Evolutionary conservation across 441 rosid genomes (phyloP).

Genomic region (Adansonia madagascariensis): DNA sequence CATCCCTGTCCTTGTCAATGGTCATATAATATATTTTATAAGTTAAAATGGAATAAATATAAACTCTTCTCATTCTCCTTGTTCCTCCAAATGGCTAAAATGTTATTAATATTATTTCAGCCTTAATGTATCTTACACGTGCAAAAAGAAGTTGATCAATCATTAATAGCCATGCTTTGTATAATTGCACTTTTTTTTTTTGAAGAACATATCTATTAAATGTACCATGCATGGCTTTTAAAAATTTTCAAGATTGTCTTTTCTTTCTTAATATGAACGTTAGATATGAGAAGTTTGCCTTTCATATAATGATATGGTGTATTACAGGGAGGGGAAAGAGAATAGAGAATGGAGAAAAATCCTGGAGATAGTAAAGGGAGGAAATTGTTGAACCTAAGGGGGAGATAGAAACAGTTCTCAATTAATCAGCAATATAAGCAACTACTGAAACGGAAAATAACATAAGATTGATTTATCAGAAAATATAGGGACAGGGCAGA

Average conservation of each 20-base stretch:
- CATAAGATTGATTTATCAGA: neutral
- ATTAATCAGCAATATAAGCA: neutral
- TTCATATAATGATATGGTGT: neutral
- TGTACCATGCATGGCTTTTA: neutral
- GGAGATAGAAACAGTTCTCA: neutral
- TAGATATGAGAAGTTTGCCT: neutral
- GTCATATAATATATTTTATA: neutral
- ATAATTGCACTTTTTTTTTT: neutral
- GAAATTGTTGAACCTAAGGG: neutral
- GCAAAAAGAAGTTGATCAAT: neutral
- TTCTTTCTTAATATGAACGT: neutral
- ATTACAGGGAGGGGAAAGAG: neutral
- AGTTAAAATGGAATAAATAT: neutral
- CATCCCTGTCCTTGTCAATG: neutral
- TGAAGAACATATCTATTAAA: constrained; percentile 1
- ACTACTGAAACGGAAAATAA: neutral
- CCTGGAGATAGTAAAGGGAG: neutral
- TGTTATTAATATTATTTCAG: neutral
- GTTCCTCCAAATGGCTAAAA: neutral
- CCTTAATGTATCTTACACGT: neutral
- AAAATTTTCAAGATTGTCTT: neutral
- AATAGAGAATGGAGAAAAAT: neutral
- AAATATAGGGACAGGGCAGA: neutral
- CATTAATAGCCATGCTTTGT: neutral
- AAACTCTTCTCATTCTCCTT: neutral